These are phyloP conservation scores for Colletotrichum agaves DNA, from an alignment of 2,329 filamentous ascomycete species.

Conservation along the genomic window DNA sequence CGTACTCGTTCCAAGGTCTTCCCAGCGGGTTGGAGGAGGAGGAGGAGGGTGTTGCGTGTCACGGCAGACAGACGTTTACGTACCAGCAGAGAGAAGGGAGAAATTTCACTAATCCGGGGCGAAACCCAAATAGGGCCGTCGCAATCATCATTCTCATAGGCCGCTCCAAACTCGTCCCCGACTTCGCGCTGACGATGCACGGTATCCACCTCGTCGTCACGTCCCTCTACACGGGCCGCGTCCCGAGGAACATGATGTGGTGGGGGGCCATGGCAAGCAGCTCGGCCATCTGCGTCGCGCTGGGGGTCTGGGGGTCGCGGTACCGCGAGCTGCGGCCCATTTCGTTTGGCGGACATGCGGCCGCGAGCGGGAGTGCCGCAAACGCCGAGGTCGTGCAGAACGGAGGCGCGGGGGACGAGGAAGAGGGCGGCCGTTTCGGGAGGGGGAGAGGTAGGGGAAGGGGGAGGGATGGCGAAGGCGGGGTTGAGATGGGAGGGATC, in stretches of 20 bases:
- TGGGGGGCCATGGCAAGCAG: slow-evolving; percentile 72
- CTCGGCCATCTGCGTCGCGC: slow-evolving; percentile 58
- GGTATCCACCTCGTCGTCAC: slow-evolving; percentile 83
- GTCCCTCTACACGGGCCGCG: slow-evolving; percentile 78
- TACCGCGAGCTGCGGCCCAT: slow-evolving; percentile 92
- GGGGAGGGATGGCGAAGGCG: slow-evolving; percentile 64
- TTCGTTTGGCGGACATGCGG: slow-evolving; percentile 69
- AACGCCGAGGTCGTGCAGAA: slow-evolving; percentile 40
- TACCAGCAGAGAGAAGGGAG: too few relatives aligned
- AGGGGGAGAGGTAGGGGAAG: slow-evolving; percentile 63
- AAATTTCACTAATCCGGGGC: too few relatives aligned
- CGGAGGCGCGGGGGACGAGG: slow-evolving; percentile 38
- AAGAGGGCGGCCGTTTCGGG: slow-evolving; percentile 62
- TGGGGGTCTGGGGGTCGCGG: slow-evolving; percentile 91
- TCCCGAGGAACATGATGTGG: slow-evolving; percentile 87
- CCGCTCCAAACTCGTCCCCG: slow-evolving; percentile 92
- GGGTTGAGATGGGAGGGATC: slow-evolving; percentile 74
- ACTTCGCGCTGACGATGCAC: slow-evolving; percentile 92
- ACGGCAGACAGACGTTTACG: too few relatives aligned
- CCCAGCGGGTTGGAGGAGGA: too few relatives aligned
- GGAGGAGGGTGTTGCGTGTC: background rate
- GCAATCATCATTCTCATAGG: slow-evolving; percentile 85
- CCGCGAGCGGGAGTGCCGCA: slow-evolving; percentile 38
- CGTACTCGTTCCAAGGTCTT: too few relatives aligned
- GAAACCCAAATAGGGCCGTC: slow-evolving; percentile 69